Percentiles rank a stretch among this genome's conserved stretches.
These are phyloP conservation scores for Melastoma malabathricum DNA, from an alignment of 345 rosid genomes.

Conservation along the genomic window DNA sequence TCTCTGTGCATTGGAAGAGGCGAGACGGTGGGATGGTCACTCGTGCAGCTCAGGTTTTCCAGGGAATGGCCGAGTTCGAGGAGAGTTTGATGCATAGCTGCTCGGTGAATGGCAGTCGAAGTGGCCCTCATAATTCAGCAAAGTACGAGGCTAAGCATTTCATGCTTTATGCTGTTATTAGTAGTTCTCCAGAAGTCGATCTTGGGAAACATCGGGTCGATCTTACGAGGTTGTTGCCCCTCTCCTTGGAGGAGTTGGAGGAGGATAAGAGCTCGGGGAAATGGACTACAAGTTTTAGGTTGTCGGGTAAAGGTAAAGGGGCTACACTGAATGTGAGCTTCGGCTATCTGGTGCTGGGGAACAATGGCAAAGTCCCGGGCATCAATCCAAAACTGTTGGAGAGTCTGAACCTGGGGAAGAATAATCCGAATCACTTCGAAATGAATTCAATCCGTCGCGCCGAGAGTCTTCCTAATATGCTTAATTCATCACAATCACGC, in stretches of 20 bases:
- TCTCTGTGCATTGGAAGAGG: conserved; percentile 82
- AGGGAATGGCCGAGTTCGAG: conserved; percentile 61
- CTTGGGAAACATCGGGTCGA: conserved; percentile 94
- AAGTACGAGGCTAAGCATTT: conserved; percentile 93
- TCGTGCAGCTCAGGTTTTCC: conserved; percentile 40
- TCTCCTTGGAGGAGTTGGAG: conserved; percentile 80
- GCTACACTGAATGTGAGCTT: conserved; percentile 72
- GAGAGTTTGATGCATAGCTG: conserved; percentile 65
- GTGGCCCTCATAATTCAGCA: conserved; percentile 78
- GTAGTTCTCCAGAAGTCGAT: conserved; percentile 61
- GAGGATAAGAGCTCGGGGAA: conserved; percentile 82
- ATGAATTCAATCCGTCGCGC: conserved; percentile 19
- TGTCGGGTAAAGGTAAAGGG: conserved; percentile 70
- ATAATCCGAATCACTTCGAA: conserved; percentile 22
- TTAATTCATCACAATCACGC: conserved; percentile 13
- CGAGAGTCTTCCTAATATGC: conserved; percentile 37
- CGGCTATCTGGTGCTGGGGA: conserved; percentile 58
- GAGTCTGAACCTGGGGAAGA: conserved; percentile 25
- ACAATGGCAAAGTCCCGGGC: conserved; percentile 22
- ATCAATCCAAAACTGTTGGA: conserved; percentile 20
- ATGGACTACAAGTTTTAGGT: conserved; percentile 84
- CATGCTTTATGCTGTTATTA: conserved; percentile 51
- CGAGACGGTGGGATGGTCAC: conserved; percentile 56
- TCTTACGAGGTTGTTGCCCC: conserved; percentile 80
- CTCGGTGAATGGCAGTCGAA: conserved; percentile 64